Conservation (phyloP, 208 protist species). For the Balamuthia mandrillaris region DNA sequence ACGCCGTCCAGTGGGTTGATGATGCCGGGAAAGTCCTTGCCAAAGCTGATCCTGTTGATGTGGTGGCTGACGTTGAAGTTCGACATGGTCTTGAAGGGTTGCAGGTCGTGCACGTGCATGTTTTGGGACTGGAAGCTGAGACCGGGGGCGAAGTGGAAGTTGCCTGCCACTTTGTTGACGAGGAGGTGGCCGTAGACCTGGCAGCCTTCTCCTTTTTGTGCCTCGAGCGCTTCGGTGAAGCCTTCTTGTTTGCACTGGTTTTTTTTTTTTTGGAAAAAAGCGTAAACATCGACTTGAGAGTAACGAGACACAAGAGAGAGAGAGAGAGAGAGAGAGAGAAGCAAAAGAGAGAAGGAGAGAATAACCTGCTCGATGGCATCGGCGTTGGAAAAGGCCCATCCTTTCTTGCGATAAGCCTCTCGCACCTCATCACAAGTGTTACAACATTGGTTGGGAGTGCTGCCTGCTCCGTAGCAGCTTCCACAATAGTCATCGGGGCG, state of each 20-base stretch:
- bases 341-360: not conserved
- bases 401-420: slow-evolving; percentile 67
- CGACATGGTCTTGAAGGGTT: slow-evolving; percentile 45
- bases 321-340: not conserved
- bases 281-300: not conserved
- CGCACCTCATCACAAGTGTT: slow-evolving; percentile 74
- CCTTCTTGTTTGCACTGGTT: slow-evolving; percentile 31
- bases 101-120: slow-evolving; percentile 73
- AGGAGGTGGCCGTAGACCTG: slow-evolving; percentile 63
- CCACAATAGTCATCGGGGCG: slow-evolving; percentile 55
- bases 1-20: slow-evolving; percentile 72
- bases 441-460: slow-evolving; percentile 57
- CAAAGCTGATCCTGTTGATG: slow-evolving; percentile 72
- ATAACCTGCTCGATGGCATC: slow-evolving; percentile 58
- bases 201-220: slow-evolving; percentile 68
- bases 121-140: slow-evolving; percentile 62
- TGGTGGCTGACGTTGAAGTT: slow-evolving; percentile 69
- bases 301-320: not conserved
- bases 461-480: slow-evolving; percentile 69
- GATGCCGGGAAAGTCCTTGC: slow-evolving; percentile 70
- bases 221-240: slow-evolving; percentile 49
- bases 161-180: slow-evolving; percentile 74
- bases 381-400: slow-evolving; percentile 52
- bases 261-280: not conserved
- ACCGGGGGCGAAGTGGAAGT: slow-evolving; percentile 76